Percentiles rank a stretch among this genome's conserved stretches.
phyloP scores from a whole-genome alignment of 495 filamentous ascomycete genomes.

The Penicillium daleae region DNA sequence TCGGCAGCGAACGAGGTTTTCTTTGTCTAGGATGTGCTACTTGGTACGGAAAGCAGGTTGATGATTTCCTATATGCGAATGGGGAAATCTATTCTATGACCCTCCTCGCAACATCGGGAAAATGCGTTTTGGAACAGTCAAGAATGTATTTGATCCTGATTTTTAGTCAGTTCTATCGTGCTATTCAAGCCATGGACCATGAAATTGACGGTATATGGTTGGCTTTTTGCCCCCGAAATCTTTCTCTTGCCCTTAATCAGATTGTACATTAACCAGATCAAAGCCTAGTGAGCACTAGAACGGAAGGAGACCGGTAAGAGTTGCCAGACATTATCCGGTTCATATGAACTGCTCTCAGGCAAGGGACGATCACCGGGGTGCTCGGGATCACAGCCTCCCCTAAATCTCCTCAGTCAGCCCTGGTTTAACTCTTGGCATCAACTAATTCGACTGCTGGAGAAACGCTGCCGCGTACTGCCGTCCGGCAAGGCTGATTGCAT shows the following conservation, averaged over 20 bases:
- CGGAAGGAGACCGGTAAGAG: too few species aligned
- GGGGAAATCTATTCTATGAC: conserved; percentile 17
- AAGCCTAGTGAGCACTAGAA: neutral
- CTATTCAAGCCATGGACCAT: neutral
- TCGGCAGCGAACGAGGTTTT: conserved; percentile 3
- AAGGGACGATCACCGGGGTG: too few species aligned
- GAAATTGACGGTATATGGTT: neutral
- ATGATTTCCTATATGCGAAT: conserved; percentile 13
- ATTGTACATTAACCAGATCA: neutral
- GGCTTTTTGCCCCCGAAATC: neutral
- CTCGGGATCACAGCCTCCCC: too few species aligned
- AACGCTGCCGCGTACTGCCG: too few species aligned
- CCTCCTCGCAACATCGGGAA: conserved; percentile 5
- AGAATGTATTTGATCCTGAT: conserved; percentile 17
- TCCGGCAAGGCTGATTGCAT: too few species aligned
- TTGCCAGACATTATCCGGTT: too few species aligned
- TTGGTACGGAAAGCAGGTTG: conserved; percentile 14
- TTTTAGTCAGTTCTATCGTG: neutral
- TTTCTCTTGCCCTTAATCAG: neutral
- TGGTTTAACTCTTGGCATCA: too few species aligned
- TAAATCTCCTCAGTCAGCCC: too few species aligned
- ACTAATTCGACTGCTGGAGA: too few species aligned
- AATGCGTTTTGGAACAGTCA: conserved; percentile 10
- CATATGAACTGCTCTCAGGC: too few species aligned
- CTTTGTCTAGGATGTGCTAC: conserved; percentile 7